Conservation (phyloP, 345 rosid species). For the Salix arbutifolia region DNA sequence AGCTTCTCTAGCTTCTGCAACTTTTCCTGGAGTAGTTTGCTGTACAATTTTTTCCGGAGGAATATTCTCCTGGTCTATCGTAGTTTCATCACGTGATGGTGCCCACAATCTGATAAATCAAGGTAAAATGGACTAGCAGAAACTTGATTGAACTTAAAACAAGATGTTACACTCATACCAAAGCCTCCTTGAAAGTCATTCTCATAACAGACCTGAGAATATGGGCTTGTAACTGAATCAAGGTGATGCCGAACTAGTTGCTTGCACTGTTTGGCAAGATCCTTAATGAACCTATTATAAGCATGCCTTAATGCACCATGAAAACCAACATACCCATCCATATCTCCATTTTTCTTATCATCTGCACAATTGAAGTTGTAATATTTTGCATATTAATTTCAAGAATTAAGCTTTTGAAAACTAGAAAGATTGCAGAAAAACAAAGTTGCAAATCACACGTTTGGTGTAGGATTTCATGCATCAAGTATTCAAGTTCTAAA, state of each 20-base stretch:
- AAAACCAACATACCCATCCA: conserved; percentile 87
- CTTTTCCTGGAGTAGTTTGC: conserved; percentile 85
- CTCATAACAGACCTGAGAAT: conserved; percentile 88
- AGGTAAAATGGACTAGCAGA: conserved; percentile 59
- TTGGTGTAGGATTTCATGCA: background rate
- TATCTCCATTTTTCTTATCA: conserved; percentile 56
- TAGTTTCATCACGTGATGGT: conserved; percentile 42
- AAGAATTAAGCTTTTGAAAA: background rate
- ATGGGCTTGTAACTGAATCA: conserved; percentile 92
- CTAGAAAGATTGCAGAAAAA: background rate
- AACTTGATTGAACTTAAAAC: conserved; percentile 42
- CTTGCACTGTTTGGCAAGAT: conserved; percentile 84
- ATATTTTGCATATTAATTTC: background rate
- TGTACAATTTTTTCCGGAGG: conserved; percentile 63
- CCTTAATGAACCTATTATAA: conserved; percentile 64
- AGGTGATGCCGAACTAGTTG: conserved; percentile 86
- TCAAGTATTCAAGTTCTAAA: background rate
- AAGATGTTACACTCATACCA: conserved; percentile 39
- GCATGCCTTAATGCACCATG: conserved; percentile 82
- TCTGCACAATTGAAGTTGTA: conserved; percentile 38
- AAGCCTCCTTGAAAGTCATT: conserved; percentile 58
- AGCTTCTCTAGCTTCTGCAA: conserved; percentile 44
- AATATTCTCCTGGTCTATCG: conserved; percentile 69
- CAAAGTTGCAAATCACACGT: background rate
- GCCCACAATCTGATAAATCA: conserved; percentile 60